phyloP scores from a whole-genome alignment of 2,329 filamentous ascomycete species.

The Fusarium staphyleae region DNA sequence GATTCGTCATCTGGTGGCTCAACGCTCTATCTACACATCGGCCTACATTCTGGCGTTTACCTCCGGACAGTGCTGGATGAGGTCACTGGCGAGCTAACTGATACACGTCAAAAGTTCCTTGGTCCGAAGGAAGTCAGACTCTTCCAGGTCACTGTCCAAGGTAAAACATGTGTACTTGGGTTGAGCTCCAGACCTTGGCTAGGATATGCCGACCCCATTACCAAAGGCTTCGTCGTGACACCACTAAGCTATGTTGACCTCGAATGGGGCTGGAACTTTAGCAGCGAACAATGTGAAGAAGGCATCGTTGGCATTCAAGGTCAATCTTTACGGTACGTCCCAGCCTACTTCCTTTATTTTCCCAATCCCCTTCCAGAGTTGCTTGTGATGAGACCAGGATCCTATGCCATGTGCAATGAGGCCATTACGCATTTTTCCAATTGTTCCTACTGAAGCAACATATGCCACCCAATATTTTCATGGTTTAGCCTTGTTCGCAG shows the following conservation, averaged over 20 bases:
- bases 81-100: constrained; percentile 91
- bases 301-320: constrained; percentile 94
- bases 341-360: constrained; percentile 41
- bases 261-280: constrained; percentile 96
- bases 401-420: constrained; percentile 66
- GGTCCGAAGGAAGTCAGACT: constrained; percentile 89
- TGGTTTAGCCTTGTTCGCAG: neutral
- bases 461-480: constrained; percentile 21
- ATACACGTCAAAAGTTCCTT: constrained; percentile 92
- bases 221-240: constrained; percentile 88
- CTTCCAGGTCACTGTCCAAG: constrained; percentile 88
- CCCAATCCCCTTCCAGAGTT: constrained; percentile 43
- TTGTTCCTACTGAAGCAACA: constrained; percentile 91
- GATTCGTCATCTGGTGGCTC: constrained; percentile 89
- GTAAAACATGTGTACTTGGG: constrained; percentile 83
- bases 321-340: constrained; percentile 79
- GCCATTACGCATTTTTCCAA: constrained; percentile 69
- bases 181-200: constrained; percentile 96
- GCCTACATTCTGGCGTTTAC: constrained; percentile 94
- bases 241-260: constrained; percentile 87
- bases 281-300: constrained; percentile 90
- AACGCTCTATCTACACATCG: constrained; percentile 94
- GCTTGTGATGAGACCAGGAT: constrained; percentile 70
- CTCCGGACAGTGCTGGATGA: constrained; percentile 94
- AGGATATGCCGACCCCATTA: constrained; percentile 88